Percentiles rank a stretch among this genome's conserved stretches.
Conservation (phyloP, 225 moss, liverwort and hornwort genomes). For the Pseudoscleropodium purum region DNA sequence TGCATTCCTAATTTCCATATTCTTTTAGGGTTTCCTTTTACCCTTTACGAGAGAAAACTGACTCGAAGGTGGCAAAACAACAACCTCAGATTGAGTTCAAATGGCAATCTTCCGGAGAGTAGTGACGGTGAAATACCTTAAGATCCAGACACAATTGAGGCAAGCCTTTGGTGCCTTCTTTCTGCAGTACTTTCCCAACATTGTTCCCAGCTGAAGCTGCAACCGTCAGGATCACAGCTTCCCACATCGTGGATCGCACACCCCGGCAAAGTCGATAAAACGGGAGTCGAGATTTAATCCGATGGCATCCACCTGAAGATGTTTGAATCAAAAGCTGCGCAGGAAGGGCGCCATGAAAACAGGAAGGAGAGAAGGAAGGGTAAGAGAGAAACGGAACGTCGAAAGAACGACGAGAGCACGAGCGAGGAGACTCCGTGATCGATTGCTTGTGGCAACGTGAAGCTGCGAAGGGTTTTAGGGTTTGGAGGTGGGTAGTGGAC, state of each 20-base stretch:
- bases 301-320: neutral
- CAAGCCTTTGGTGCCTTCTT: constrained; percentile 94
- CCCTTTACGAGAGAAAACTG: neutral
- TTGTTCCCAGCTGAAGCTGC: constrained; percentile 95
- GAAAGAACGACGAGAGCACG: neutral
- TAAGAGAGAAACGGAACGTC: neutral
- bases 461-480: neutral
- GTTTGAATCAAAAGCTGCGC: neutral
- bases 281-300: neutral
- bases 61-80: neutral
- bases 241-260: constrained; percentile 56
- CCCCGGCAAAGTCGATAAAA: neutral
- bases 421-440: neutral
- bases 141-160: constrained; percentile 76
- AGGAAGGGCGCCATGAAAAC: neutral
- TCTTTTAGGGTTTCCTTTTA: neutral
- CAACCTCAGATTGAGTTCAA: neutral
- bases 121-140: constrained; percentile 32
- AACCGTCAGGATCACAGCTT: constrained; percentile 84
- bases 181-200: constrained; percentile 92
- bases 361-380: neutral
- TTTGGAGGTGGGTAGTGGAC: neutral
- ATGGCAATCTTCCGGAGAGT: neutral
- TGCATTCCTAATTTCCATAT: neutral
- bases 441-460: neutral